Conservation (phyloP, 2,329 filamentous ascomycete species). For the Blumeriella jaapii region DNA sequence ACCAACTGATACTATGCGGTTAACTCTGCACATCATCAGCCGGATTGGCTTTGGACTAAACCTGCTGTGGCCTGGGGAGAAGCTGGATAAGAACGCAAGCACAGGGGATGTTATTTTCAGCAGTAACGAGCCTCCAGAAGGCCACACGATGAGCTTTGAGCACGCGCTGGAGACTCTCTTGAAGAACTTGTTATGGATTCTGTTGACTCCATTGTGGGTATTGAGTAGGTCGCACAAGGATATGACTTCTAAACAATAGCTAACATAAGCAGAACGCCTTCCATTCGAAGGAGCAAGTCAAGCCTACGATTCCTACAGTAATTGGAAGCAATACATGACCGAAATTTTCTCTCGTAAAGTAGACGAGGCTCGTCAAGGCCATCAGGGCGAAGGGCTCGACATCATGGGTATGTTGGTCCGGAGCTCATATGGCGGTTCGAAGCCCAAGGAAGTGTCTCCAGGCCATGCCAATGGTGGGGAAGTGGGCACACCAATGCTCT, state of each 20-base stretch:
- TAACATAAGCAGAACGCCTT: constrained; percentile 25
- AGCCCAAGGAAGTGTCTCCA: constrained; percentile 31
- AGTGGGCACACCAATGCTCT: constrained; percentile 43
- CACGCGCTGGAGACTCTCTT: constrained; percentile 41
- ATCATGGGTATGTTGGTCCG: constrained; percentile 43
- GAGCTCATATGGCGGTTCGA: constrained; percentile 29
- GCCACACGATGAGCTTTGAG: constrained; percentile 43
- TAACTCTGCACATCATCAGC: constrained; percentile 48
- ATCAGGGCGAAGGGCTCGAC: constrained; percentile 37
- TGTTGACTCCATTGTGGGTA: constrained; percentile 40
- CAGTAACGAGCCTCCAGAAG: constrained; percentile 25
- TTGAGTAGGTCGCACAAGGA: constrained; percentile 28
- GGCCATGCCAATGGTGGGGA: constrained; percentile 34
- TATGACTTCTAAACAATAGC: background rate
- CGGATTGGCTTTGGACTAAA: constrained; percentile 60
- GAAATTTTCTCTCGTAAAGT: constrained; percentile 43
- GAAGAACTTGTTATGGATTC: constrained; percentile 40
- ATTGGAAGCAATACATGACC: constrained; percentile 53
- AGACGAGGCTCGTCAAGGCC: constrained; percentile 30
- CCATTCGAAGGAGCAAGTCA: constrained; percentile 35
- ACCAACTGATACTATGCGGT: constrained; percentile 54
- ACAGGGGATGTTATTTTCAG: constrained; percentile 33
- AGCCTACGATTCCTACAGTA: constrained; percentile 35
- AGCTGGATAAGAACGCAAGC: constrained; percentile 33
- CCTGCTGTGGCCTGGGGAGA: constrained; percentile 52